These are phyloP conservation scores for Ogataea salicorniae DNA, from an alignment of 805 yeast species.

Conservation along the genomic window DNA sequence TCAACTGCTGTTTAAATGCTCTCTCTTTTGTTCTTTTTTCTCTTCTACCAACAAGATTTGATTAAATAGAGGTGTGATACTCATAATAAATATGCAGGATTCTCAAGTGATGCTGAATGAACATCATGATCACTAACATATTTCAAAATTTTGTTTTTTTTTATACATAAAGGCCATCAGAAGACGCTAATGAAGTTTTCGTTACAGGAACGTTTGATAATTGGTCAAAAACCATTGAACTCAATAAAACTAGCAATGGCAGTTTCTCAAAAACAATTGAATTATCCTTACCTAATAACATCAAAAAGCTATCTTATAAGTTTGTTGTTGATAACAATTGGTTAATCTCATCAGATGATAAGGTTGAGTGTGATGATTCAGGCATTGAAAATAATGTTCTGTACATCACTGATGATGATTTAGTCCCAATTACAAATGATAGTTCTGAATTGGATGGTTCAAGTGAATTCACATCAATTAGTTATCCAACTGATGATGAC, in stretches of 20 bases:
- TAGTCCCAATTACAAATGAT: constrained; percentile 5
- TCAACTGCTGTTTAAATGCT: too few relatives aligned
- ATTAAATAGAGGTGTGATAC: neutral
- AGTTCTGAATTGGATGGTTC: constrained; percentile 18
- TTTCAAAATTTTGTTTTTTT: neutral
- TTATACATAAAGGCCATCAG: constrained; percentile 25
- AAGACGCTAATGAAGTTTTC: constrained; percentile 35
- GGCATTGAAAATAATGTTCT: constrained; percentile 53
- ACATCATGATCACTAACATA: neutral
- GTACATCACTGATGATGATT: constrained; percentile 31
- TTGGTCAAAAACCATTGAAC: constrained; percentile 44
- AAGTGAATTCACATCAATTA: constrained; percentile 30
- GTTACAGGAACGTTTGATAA: constrained; percentile 59
- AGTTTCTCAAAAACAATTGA: constrained; percentile 41
- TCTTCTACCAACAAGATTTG: neutral
- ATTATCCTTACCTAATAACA: constrained; percentile 25
- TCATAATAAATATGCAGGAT: neutral
- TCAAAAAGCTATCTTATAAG: constrained; percentile 39
- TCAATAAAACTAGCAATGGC: constrained; percentile 34
- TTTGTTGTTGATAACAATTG: constrained; percentile 58
- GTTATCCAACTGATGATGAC: constrained; percentile 21
- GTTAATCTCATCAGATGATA: constrained; percentile 37
- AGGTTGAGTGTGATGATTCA: constrained; percentile 33
- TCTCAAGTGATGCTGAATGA: neutral
- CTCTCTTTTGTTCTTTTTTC: neutral